phyloP scores from a whole-genome alignment of 2,329 filamentous ascomycete genomes.

The Pezicula neosporulosa region DNA sequence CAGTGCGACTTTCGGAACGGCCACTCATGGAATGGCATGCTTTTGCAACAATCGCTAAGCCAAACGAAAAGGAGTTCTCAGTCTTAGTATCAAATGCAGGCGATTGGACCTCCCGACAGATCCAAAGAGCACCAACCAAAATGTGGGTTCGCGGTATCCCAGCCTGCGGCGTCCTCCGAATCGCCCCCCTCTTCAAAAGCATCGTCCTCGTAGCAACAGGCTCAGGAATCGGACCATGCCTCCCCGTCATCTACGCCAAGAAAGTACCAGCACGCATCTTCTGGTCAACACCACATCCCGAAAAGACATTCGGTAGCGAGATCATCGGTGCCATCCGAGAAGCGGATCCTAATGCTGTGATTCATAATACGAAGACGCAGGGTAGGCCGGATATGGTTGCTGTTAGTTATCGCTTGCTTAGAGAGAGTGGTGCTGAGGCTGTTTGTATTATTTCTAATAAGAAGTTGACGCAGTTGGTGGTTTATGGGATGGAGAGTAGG shows the following conservation, averaged over 20 bases:
- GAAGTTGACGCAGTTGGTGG: slow-evolving; percentile 33
- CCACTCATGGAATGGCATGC: slow-evolving; percentile 72
- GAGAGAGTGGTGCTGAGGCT: slow-evolving; percentile 31
- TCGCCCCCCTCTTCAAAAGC: slow-evolving; percentile 62
- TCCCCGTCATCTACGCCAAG: slow-evolving; percentile 32
- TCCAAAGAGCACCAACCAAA: slow-evolving; percentile 55
- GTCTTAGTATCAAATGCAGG: slow-evolving; percentile 70
- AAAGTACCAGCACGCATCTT: slow-evolving; percentile 24
- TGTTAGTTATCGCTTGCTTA: slow-evolving; percentile 23
- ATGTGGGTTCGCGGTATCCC: slow-evolving; percentile 69
- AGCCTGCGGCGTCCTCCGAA: slow-evolving; percentile 63
- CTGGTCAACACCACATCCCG: slow-evolving; percentile 33
- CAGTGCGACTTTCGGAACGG: slow-evolving; percentile 56
- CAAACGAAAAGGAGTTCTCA: slow-evolving; percentile 56
- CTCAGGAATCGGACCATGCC: slow-evolving; percentile 68
- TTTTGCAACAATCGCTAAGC: slow-evolving; percentile 69
- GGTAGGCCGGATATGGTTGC: slow-evolving; percentile 32
- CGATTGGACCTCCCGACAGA: slow-evolving; percentile 68
- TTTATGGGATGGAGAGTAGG: slow-evolving; percentile 34
- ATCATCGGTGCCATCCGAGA: slow-evolving; percentile 27
- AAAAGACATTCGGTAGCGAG: slow-evolving; percentile 29
- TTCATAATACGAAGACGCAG: slow-evolving; percentile 31
- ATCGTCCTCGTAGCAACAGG: slow-evolving; percentile 68
- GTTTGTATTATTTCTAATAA: slow-evolving; percentile 36
- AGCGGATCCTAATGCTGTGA: slow-evolving; percentile 29